Percentiles rank a stretch among this genome's conserved stretches.
Conservation (phyloP, 1,139 yeast genomes). For the Meyerozyma sp. region DNA sequence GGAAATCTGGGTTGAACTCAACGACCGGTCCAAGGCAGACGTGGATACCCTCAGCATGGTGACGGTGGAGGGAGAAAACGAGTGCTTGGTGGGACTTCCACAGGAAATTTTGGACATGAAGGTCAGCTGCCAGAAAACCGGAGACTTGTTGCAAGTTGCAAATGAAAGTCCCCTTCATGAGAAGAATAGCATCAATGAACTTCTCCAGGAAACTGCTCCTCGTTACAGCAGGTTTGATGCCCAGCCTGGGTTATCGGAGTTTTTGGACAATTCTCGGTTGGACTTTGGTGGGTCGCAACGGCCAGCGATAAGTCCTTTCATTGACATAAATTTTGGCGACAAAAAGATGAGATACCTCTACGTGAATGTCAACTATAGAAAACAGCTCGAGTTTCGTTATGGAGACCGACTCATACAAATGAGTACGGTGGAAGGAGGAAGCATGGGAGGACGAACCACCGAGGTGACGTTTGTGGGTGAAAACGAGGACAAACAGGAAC, state of each 20-base stretch:
- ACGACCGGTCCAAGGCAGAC: slow-evolving; percentile 33
- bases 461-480: slow-evolving; percentile 47
- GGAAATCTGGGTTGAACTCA: slow-evolving; percentile 49
- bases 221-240: slow-evolving; percentile 22
- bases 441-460: slow-evolving; percentile 45
- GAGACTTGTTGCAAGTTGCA: slow-evolving; percentile 22
- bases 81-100: slow-evolving; percentile 38
- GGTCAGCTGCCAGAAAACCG: slow-evolving; percentile 36
- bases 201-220: slow-evolving; percentile 14
- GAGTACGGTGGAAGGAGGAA: slow-evolving; percentile 51
- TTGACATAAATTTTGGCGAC: slow-evolving; percentile 34
- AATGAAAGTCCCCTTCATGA: neutral
- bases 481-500: slow-evolving; percentile 16
- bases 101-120: slow-evolving; percentile 37
- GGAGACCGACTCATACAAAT: slow-evolving; percentile 35
- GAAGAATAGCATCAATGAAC: slow-evolving; percentile 1
- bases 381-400: slow-evolving; percentile 39
- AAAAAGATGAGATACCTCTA: slow-evolving; percentile 35
- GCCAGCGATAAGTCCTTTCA: slow-evolving; percentile 30
- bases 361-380: slow-evolving; percentile 34
- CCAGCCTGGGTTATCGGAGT: slow-evolving; percentile 46
- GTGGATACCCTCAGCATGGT: slow-evolving; percentile 36
- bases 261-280: slow-evolving; percentile 32
- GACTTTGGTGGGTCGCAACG: slow-evolving; percentile 34
- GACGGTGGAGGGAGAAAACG: slow-evolving; percentile 45